Evolutionary conservation across 306 rosid genomes (phyloP).

Genomic region (Sicyos baderoa): DNA sequence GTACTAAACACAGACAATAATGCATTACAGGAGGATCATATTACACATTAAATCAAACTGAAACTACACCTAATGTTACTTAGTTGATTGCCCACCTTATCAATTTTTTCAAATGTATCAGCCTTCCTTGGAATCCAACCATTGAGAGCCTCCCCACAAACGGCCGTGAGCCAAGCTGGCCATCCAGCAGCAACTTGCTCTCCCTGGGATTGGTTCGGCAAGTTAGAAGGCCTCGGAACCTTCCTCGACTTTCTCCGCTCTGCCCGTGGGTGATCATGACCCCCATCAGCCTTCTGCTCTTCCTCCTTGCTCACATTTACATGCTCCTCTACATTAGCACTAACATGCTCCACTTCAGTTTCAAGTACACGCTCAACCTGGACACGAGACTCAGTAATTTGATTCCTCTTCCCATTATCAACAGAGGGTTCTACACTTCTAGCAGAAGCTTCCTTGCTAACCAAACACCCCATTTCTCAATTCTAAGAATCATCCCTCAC

Average conservation of each 20-base stretch:
- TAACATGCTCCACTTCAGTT: constrained; percentile 15
- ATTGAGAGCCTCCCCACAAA: constrained; percentile 59
- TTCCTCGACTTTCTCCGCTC: constrained; percentile 43
- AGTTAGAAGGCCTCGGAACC: constrained; percentile 38
- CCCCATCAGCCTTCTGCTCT: constrained; percentile 35
- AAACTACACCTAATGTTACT: constrained; percentile 3
- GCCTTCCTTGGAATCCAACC: constrained; percentile 73
- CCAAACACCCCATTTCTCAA: constrained; percentile 59
- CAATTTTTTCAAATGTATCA: constrained; percentile 59
- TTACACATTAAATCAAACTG: constrained; percentile 11
- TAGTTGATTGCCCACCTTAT: constrained; percentile 36
- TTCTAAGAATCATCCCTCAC: constrained; percentile 29
- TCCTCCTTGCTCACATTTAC: constrained; percentile 29
- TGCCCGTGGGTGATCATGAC: constrained; percentile 21
- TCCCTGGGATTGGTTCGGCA: constrained; percentile 43
- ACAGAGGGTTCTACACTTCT: constrained; percentile 29
- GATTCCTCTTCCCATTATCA: constrained; percentile 37
- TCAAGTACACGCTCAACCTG: constrained; percentile 30
- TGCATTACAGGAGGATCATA: background rate
- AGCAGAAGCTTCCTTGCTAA: constrained; percentile 43
- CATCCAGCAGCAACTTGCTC: constrained; percentile 65
- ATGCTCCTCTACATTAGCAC: constrained; percentile 29
- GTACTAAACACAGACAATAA: background rate
- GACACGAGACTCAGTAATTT: constrained; percentile 29
- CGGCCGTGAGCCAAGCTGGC: constrained; percentile 71